Base-by-base conservation (phyloP, 108 stramenopile species). In the Nitzschia putrida region DNA sequence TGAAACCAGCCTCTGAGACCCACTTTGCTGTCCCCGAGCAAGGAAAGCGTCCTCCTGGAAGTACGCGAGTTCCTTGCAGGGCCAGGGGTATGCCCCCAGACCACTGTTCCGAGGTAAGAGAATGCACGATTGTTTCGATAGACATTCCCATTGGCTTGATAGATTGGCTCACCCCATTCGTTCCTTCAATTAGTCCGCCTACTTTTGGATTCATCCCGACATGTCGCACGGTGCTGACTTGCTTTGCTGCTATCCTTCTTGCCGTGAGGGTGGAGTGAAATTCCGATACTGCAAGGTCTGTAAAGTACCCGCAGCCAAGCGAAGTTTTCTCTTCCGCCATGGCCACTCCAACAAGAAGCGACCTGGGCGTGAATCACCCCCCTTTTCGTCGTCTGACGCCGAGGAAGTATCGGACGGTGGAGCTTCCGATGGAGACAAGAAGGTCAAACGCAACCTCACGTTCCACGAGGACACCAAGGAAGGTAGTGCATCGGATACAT, bases 261-360 rank as follows among this genome's bases (percentile, higher is more conserved):
- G 63, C 22, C 63, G 24, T 16, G 47, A n/a, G 25, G 47, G 45
- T 8, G 63, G 63, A 1, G 63, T 64, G 10, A 44, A 29, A 3
- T 64, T 64, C 23, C 63, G 43, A 14, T 64, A 64, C 22, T 64
- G 63, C 23, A 11, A 20, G 21, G 20, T 49, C 29, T 64, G 63
- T 43, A 9, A 25, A 49, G 25, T 49, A 4, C 45, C 47, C 1
- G 47, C 45, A 16, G 63, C 63, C 20, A 64, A 64, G 22, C 38
- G 63, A 42, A 64, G 21, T 7, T 64, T 64, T 42, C 43, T 41
- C 4, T 22, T 64, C 23, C 63, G 47, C 11, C 63, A 64, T 25
- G 23, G 43, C 22, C 63, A 64, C 44, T 13, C 21, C 18, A 44
- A 59, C n/a, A 34, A 34, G 29, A 34, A 34, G 29, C 29, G 29